Percentiles rank a stretch among this genome's conserved stretches.
These are phyloP conservation scores for Ceratocystis diversiconidia DNA, from an alignment of 2,329 filamentous ascomycete genomes.

Conservation along the genomic window DNA sequence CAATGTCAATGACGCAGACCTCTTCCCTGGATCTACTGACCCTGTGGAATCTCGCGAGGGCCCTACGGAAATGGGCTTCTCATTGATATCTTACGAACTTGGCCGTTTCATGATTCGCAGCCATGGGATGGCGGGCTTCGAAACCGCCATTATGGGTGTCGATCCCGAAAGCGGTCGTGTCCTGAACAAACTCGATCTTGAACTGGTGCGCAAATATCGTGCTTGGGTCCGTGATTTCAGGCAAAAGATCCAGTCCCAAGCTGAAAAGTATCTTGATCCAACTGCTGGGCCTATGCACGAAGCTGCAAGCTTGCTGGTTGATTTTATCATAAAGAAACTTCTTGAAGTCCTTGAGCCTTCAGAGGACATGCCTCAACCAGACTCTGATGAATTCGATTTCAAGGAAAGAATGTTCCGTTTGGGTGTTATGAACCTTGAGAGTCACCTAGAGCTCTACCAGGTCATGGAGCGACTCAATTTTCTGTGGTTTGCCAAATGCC, in stretches of 20 bases:
- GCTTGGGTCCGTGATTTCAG: constrained; percentile 31
- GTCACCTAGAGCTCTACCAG: constrained; percentile 33
- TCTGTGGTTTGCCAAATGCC: constrained; percentile 39
- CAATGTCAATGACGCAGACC: constrained; percentile 46
- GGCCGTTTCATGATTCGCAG: constrained; percentile 33
- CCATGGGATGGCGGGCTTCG: constrained; percentile 33
- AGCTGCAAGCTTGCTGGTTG: constrained; percentile 34
- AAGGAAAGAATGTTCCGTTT: constrained; percentile 44
- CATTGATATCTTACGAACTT: constrained; percentile 37
- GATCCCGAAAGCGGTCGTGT: constrained; percentile 25
- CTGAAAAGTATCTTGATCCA: constrained; percentile 37
- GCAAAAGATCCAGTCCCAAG: constrained; percentile 30
- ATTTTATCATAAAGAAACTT: constrained; percentile 37
- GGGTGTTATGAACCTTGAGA: constrained; percentile 35
- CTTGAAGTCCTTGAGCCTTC: constrained; percentile 34
- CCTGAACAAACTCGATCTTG: constrained; percentile 19
- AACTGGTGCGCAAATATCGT: constrained; percentile 31
- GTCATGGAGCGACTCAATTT: constrained; percentile 34
- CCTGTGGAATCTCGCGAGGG: constrained; percentile 39
- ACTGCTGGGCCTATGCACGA: constrained; percentile 39
- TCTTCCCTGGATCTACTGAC: constrained; percentile 39
- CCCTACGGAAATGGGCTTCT: constrained; percentile 48
- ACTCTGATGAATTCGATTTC: constrained; percentile 34
- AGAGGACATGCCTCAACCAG: constrained; percentile 34
- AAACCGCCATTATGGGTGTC: constrained; percentile 35